A percentile compares a stretch with the other conserved stretches of the same genome.
Conservation (phyloP, 2,329 filamentous ascomycete genomes). For the Scortechinia acanthostroma region DNA sequence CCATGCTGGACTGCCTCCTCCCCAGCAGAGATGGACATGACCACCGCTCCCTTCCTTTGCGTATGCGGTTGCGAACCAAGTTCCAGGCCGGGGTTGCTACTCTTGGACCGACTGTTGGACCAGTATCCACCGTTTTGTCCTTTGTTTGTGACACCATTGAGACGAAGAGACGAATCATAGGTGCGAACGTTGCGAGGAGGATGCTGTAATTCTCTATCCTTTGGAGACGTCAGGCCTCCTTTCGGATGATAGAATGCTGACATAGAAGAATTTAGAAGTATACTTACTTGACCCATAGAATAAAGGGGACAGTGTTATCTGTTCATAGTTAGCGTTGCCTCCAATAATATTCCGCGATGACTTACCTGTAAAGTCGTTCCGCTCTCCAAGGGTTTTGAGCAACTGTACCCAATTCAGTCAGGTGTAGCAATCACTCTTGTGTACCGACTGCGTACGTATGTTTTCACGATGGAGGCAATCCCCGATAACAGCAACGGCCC, state of each 20-base stretch:
- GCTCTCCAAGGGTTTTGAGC: slow-evolving; percentile 19
- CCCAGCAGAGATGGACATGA: too few relatives aligned
- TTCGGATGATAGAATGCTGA: slow-evolving; percentile 8
- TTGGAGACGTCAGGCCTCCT: too few relatives aligned
- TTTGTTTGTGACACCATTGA: too few relatives aligned
- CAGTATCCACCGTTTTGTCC: too few relatives aligned
- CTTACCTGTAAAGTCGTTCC: slow-evolving; percentile 18
- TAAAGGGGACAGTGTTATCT: slow-evolving; percentile 20
- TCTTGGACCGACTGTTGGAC: too few relatives aligned
- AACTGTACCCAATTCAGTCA: background rate
- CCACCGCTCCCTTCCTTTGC: too few relatives aligned
- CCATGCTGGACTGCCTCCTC: too few relatives aligned
- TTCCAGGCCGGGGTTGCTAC: too few relatives aligned
- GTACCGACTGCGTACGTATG: slow-evolving; percentile 13
- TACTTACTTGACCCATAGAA: slow-evolving; percentile 25
- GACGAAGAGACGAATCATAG: slow-evolving; percentile 20
- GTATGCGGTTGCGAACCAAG: too few relatives aligned
- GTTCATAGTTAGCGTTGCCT: background rate
- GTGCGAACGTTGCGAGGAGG: slow-evolving; percentile 20
- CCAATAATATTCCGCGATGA: too few relatives aligned
- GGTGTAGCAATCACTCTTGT: background rate
- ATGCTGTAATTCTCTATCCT: slow-evolving; percentile 26
- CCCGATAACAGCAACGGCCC: slow-evolving; percentile 22
- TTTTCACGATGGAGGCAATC: slow-evolving; percentile 22
- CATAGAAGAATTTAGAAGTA: too few relatives aligned